Percentiles rank a stretch among this genome's conserved stretches.
phyloP scores from a whole-genome alignment of 257 asterid species.

The Nyctanthes arbortristis region DNA sequence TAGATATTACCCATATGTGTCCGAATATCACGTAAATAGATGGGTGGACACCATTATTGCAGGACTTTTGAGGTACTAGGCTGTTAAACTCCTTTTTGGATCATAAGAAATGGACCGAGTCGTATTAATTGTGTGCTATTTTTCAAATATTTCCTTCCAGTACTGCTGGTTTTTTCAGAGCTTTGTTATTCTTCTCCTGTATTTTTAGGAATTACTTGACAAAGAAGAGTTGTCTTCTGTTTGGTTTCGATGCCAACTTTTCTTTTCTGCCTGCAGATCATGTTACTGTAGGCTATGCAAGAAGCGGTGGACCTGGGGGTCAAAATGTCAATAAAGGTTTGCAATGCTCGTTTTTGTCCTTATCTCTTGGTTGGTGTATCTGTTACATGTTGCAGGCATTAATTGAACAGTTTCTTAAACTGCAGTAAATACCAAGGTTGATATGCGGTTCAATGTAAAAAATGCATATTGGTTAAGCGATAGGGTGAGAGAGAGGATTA shows the following conservation, averaged over 20 bases:
- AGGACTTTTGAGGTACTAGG: no score
- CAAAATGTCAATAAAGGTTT: conserved; percentile 89
- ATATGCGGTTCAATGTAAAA: conserved; percentile 91
- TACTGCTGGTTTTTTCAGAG: not conserved
- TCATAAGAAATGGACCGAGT: not conserved
- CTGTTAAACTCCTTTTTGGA: not conserved
- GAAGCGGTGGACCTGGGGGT: conserved; percentile 95
- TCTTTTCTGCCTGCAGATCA: conserved; percentile 55
- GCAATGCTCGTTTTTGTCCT: conserved; percentile 24
- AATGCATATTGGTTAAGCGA: conserved; percentile 80
- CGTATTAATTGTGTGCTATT: conserved; percentile 5
- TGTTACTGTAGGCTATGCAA: conserved; percentile 77
- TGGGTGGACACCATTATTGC: not conserved
- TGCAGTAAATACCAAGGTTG: conserved; percentile 87
- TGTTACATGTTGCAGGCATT: conserved; percentile 8
- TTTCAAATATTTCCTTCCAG: not conserved
- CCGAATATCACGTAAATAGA: not conserved
- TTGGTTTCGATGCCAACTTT: conserved; percentile 12
- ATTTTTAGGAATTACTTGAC: conserved; percentile 10
- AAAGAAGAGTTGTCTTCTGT: not conserved
- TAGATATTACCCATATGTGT: not conserved
- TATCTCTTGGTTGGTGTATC: conserved; percentile 9
- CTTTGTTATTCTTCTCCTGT: not conserved
- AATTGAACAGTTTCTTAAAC: conserved; percentile 12
- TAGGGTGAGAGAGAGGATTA: conserved; percentile 73